phyloP scores from a whole-genome alignment of 805 yeast species.

The Scheffersomyces coipomensis region DNA sequence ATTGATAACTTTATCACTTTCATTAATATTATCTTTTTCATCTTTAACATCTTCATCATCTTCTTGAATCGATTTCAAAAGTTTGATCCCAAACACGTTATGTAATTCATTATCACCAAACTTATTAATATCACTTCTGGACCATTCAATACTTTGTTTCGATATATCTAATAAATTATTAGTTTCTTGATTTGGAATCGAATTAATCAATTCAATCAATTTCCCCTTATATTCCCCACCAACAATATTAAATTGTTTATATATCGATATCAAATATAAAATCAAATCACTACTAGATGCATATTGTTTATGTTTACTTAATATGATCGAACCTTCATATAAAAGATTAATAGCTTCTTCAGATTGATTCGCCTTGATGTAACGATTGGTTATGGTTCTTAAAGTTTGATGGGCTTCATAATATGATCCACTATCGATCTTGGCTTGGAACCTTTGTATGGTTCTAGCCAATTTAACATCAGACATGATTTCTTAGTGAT shows the following conservation, averaged over 20 bases:
- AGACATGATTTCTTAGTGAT: slow-evolving; percentile 8
- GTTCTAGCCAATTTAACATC: slow-evolving; percentile 54
- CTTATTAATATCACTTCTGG: slow-evolving; percentile 42
- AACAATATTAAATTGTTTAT: slow-evolving; percentile 47
- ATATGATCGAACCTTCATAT: slow-evolving; percentile 65
- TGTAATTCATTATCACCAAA: slow-evolving; percentile 79
- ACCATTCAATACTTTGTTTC: slow-evolving; percentile 67
- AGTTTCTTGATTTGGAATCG: slow-evolving; percentile 42
- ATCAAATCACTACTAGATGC: slow-evolving; percentile 83
- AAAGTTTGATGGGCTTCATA: slow-evolving; percentile 97
- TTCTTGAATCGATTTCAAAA: slow-evolving; percentile 38
- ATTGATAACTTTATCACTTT: background rate
- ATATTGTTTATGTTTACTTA: slow-evolving; percentile 67
- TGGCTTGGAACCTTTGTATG: slow-evolving; percentile 61
- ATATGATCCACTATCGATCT: slow-evolving; percentile 71
- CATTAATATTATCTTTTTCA: no score
- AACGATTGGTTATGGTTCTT: slow-evolving; percentile 84
- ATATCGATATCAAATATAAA: slow-evolving; percentile 68
- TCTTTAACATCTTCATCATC: slow-evolving; percentile 10
- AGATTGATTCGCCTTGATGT: slow-evolving; percentile 66
- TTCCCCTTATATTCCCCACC: slow-evolving; percentile 42
- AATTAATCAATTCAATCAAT: slow-evolving; percentile 46
- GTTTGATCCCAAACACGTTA: slow-evolving; percentile 67
- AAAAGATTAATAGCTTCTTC: slow-evolving; percentile 72
- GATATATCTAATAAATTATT: slow-evolving; percentile 64